Evolutionary conservation across 78 protist species (phyloP).

Genomic region (Polysphondylium violaceum): DNA sequence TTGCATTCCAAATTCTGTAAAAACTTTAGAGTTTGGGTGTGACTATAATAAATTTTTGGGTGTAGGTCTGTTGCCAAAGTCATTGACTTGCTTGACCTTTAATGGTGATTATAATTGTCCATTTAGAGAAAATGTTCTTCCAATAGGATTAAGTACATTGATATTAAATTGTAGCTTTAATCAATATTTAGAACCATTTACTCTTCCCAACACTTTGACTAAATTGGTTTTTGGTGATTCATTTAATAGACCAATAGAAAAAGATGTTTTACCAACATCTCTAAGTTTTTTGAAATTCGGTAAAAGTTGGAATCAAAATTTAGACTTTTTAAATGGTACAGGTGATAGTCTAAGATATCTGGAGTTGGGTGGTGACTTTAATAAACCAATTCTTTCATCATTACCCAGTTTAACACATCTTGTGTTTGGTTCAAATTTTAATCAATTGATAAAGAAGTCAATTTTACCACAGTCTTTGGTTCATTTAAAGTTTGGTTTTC

Average conservation of each 20-base stretch:
- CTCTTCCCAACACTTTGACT: not conserved
- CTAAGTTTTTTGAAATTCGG: not conserved
- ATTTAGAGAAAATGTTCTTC: not conserved
- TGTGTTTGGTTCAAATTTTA: not conserved
- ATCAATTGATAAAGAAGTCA: not conserved
- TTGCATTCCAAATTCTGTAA: not conserved
- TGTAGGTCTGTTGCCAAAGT: not conserved
- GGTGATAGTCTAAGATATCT: not conserved
- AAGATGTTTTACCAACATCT: not conserved
- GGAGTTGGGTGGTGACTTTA: too few species aligned
- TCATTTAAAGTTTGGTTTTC: not conserved
- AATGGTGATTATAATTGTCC: too few species aligned
- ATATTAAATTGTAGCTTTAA: too few species aligned
- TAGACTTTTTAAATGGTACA: slow-evolving; percentile 6
- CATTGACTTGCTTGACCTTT: not conserved
- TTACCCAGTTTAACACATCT: not conserved
- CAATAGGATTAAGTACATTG: not conserved
- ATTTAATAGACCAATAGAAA: not conserved
- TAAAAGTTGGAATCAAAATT: not conserved
- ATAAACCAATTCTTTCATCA: too few species aligned
- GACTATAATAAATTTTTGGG: not conserved
- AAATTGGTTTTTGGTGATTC: not conserved
- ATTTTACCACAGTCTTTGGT: not conserved
- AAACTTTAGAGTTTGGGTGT: not conserved
- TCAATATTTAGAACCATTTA: not conserved